Evolutionary conservation across 768 basidiomycete species (phyloP).

Genomic region (Pleurotus citrinopileatus): DNA sequence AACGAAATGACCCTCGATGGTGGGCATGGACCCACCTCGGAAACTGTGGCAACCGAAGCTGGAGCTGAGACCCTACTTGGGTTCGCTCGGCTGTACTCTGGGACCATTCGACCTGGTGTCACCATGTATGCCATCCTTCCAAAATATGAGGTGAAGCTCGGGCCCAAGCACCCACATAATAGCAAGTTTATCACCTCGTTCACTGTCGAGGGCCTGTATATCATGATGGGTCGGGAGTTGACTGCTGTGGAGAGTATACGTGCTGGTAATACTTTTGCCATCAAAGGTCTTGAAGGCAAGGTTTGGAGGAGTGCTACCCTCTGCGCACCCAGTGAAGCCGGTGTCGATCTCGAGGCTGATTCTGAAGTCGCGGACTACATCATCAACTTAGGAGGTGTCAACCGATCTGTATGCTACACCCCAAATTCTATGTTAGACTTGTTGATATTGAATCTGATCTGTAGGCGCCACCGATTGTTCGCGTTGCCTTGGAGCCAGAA

Average conservation of each 20-base stretch:
- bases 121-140: constrained; percentile 77
- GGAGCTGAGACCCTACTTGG: constrained; percentile 76
- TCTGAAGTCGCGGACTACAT: constrained; percentile 46
- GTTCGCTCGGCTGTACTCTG: constrained; percentile 93
- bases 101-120: constrained; percentile 65
- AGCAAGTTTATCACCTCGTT: constrained; percentile 55
- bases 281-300: constrained; percentile 84
- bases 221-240: constrained; percentile 98
- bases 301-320: constrained; percentile 91
- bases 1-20: constrained; percentile 10
- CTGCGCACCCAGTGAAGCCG: constrained; percentile 59
- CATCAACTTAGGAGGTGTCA: constrained; percentile 79
- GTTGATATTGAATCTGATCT: too few species aligned
- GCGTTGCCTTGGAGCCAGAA: constrained; percentile 89
- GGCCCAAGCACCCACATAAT: constrained; percentile 68
- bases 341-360: constrained; percentile 32
- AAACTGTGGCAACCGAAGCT: constrained; percentile 18
- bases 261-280: constrained; percentile 94
- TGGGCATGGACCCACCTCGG: too few species aligned
- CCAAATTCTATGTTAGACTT: too few species aligned
- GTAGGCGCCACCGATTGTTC: constrained; percentile 89
- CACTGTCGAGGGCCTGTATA: constrained; percentile 76
- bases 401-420: constrained; percentile 49
- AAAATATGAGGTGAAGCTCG: constrained; percentile 70
- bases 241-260: constrained; percentile 76